Base-by-base conservation (phyloP, 306 rosid species). In the Alnus glutinosa region DNA sequence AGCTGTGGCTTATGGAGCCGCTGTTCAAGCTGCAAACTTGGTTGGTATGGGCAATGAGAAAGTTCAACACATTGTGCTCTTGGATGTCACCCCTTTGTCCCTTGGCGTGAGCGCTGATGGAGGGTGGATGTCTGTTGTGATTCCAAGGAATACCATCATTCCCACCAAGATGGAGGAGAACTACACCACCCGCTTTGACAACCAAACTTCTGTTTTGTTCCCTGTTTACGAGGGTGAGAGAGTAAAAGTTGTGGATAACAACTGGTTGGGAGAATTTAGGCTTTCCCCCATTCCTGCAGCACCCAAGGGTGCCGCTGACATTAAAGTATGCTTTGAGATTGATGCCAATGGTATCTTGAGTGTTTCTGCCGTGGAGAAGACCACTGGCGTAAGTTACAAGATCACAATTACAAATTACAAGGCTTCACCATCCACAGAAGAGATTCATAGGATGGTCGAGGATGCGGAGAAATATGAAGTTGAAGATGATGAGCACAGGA, bases 401-500 rank as follows among this genome's bases (percentile, higher is more conserved):
- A 55, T 57, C 34, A 78, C 76, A 9, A 70, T 78, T 47, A 78
- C 81, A 76, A 70, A 68, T 28, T 76, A 78, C 64, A 78, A 70
- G 66, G 74, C 58, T 9, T 70, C 58, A 70, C 42, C 55, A 32
- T 70, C 76, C 36, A 70, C 55, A 7, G 68, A 69, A 7, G 81
- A 78, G 63, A 78, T 78, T 13, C 39, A 55, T 66, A 78, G 47
- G 57, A 78, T 55, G 76, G 74, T 55, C 32, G 34, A 72, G 30
- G 62, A 79, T 19, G 70, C 77, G 0, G 61, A 58, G 70, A 71
- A 79, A 46, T 79, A 79, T 71, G 58, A 44, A 63, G 70, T 70
- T 1, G 77, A 79, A 62, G 82, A 79, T 49, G 82, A 79, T 18
- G 82, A 79, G 77, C 75, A 70, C 73, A 79, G 16, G 72, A 79